A percentile compares a stretch with the other conserved stretches of the same genome.
Evolutionary conservation across 257 asterid genomes (phyloP).

Genomic region (Cinchona pubescens): DNA sequence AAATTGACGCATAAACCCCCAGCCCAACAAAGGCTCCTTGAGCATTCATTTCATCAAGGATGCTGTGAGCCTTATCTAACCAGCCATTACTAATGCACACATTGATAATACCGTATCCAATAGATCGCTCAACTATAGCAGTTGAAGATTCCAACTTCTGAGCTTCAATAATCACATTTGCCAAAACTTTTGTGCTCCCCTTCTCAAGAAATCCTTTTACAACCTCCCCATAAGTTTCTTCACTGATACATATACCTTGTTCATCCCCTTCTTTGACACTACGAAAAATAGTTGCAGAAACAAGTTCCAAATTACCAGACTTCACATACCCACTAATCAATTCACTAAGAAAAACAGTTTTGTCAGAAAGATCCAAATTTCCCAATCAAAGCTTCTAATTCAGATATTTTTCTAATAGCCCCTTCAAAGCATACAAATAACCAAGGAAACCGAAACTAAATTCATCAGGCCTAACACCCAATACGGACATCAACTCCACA

Average conservation of each 20-base stretch:
- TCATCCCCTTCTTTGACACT: conserved; percentile 46
- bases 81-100: conserved; percentile 64
- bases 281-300: conserved; percentile 48
- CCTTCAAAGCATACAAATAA: conserved; percentile 75
- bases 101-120: conserved; percentile 66
- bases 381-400: conserved; percentile 54
- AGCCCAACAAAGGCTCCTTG: conserved; percentile 62
- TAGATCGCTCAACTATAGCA: conserved; percentile 47
- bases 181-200: conserved; percentile 55
- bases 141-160: conserved; percentile 67
- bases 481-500: conserved; percentile 65
- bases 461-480: conserved; percentile 77
- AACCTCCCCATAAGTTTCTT: conserved; percentile 57
- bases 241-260: conserved; percentile 30
- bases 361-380: conserved; percentile 53
- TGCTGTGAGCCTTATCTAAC: conserved; percentile 69
- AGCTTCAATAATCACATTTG: conserved; percentile 60
- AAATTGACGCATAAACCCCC: conserved; percentile 73
- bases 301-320: conserved; percentile 50
- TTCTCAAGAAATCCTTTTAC: conserved; percentile 55
- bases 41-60: conserved; percentile 82
- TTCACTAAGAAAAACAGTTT: conserved; percentile 39
- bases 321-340: conserved; percentile 75
- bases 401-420: conserved; percentile 55
- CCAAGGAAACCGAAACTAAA: conserved; percentile 70